These are phyloP conservation scores for Agrocybe pediades DNA, from an alignment of 768 basidiomycete genomes.

Conservation along the genomic window DNA sequence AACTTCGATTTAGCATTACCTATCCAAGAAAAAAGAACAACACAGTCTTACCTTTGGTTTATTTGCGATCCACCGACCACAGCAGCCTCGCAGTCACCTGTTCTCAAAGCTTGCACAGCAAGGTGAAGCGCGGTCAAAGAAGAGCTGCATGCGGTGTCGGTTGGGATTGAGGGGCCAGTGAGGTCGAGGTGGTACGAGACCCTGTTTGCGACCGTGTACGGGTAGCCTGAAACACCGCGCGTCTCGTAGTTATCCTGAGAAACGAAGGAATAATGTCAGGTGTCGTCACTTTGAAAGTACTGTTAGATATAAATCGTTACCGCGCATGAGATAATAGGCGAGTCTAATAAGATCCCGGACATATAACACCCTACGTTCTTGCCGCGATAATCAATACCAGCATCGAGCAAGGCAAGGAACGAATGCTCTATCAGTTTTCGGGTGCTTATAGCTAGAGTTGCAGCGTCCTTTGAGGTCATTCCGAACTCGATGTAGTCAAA, in stretches of 20 bases:
- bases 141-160: constrained; percentile 4
- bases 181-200: background rate
- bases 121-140: constrained; percentile 1
- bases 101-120: background rate
- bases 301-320: constrained; percentile 9
- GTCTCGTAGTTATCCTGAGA: too few species aligned
- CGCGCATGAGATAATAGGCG: constrained; percentile 24
- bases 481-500: constrained; percentile 39
- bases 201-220: constrained; percentile 14
- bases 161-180: background rate
- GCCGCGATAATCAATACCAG: constrained; percentile 44
- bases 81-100: background rate
- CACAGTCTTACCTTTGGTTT: too few species aligned
- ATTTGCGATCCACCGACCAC: background rate
- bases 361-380: constrained; percentile 36
- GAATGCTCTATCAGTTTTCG: constrained; percentile 29
- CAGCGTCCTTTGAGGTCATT: constrained; percentile 30
- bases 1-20: too few species aligned
- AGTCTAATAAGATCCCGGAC: constrained; percentile 15
- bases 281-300: too few species aligned
- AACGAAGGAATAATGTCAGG: too few species aligned
- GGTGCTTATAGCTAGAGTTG: constrained; percentile 28
- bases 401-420: constrained; percentile 41
- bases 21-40: too few species aligned
- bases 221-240: background rate